Evolutionary conservation across 2,329 filamentous ascomycete species (phyloP), one percentile per base, ranked within the genome.

Genomic region (Cytospora piceicola): DNA sequence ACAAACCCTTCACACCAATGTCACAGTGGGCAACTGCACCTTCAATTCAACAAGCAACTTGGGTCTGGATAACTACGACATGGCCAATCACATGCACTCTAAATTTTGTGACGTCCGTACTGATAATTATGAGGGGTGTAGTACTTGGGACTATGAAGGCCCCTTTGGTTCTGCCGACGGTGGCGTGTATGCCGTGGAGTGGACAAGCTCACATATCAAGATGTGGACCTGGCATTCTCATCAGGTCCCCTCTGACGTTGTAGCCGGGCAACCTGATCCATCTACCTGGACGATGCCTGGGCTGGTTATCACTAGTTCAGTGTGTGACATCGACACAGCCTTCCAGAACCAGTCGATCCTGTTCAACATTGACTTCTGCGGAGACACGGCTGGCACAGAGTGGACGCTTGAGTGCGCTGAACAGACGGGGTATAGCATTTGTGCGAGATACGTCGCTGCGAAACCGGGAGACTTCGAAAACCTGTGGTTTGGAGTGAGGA

Each of bases 331-430:
- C 69, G 79, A 86, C 68, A 74, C 75, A 1, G 81, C 85, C 71
- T 90, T 95, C 75, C 79, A 78, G 67, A 80, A 88, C 72, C 85
- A 94, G 80, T 85, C 88, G 70, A 85, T 96, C 67, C 86, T 93
- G 61, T 84, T 93, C 70, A 88, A 93, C 79, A 91, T 91, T 55
- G 76, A 88, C 29, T 89, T 94, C 74, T 94, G 91, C 74, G 91
- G 91, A n/a, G 85, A 88, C 71, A 90, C 88, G 80, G 89, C 89
- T 1, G 87, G 65, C 0, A 65, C 67, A 7, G 68, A 72, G 51
- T 78, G 74, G 73, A 66, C 68, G 34, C 36, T 69, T 39, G 54
- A 63, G 15, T 79, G 78, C 65, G 63, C 63, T 5, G 29, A 36
- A 2, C 27, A 61, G 63, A 65, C 63, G 36, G 36, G 57, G 8